Base-by-base conservation (phyloP, 331 rosid species). In the Arachis monticola region DNA sequence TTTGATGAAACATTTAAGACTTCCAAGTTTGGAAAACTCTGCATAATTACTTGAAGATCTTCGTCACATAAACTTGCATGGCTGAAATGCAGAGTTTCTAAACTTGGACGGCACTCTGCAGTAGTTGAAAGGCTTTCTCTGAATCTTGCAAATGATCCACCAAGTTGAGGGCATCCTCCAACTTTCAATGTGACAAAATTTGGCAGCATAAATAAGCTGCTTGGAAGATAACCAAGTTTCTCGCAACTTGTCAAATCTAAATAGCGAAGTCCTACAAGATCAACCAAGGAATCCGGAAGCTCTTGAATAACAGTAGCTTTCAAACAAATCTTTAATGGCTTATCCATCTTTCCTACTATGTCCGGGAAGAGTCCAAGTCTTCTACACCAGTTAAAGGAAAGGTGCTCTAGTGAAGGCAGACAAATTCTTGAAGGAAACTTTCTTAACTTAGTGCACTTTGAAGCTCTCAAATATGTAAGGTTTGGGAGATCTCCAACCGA, bases 401-500 rank as follows among this genome's bases (percentile, higher is more conserved):
- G 68, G 11, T 5, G 0, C 64, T 12, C 1, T 0, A 80, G 74
- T 10, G 77, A 81, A n/a, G 69, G 45, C 70, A 75, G 47, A 10
- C 31, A 17, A 8, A 81, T 70, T n/a, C 4, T 44, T 6, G 0
- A 5, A 0, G 3, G 45, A n/a, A 75, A 7, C 1, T 4, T 13
- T 10, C 2, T 8, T 0, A 80, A 77, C 0, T 70, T 6, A 2
- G 7, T 0, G 70, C 81, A 75, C 10, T 0, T 3, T 0, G 5
- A 2, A 31, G 9, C 41, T 1, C 57, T 4, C 3, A 45, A 75
- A 2, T n/a, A 4, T 8, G 9, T 2, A 13, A 75, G 77, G 0
- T 64, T 17, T 11, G 44, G 5, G 6, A 72, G 78, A 66, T 57
- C 8, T 6, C 74, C 83, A 40, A 79, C 6, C 0, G 69, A 79